Percentiles rank a stretch among this genome's conserved stretches.
These are phyloP conservation scores for Komagataella ulmi DNA, from an alignment of 805 yeast species.

Conservation along the genomic window DNA sequence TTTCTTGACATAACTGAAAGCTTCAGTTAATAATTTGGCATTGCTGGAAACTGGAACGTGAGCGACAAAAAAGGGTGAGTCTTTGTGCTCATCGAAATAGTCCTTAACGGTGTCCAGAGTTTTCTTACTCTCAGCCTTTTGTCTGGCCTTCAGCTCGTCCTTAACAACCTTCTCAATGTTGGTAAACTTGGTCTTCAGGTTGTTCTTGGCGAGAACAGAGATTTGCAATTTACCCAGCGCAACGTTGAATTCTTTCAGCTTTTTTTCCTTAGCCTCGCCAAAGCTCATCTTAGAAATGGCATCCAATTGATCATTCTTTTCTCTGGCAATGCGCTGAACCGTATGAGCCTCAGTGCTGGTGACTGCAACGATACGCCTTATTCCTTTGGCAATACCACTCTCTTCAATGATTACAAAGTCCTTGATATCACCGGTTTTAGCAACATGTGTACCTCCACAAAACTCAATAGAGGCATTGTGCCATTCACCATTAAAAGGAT, in stretches of 20 bases:
- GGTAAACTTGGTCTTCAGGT: slow-evolving; percentile 59
- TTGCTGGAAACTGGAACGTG: slow-evolving; percentile 63
- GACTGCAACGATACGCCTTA: slow-evolving; percentile 94
- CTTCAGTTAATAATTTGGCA: slow-evolving; percentile 92
- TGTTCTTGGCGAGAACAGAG: slow-evolving; percentile 69
- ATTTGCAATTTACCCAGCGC: slow-evolving; percentile 70
- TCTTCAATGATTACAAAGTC: slow-evolving; percentile 86
- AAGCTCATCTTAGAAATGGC: slow-evolving; percentile 51
- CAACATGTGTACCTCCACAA: slow-evolving; percentile 98
- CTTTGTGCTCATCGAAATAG: slow-evolving; percentile 46
- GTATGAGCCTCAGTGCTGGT: slow-evolving; percentile 85
- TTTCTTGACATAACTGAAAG: slow-evolving; percentile 71
- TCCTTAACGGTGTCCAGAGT: slow-evolving; percentile 65
- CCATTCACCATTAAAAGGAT: slow-evolving; percentile 73
- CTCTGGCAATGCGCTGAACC: slow-evolving; percentile 75
- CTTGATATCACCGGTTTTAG: slow-evolving; percentile 85
- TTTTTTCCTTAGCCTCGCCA: slow-evolving; percentile 69
- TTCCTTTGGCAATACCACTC: slow-evolving; percentile 97
- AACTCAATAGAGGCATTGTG: slow-evolving; percentile 72
- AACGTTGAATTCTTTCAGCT: slow-evolving; percentile 74
- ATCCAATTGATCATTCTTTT: slow-evolving; percentile 48
- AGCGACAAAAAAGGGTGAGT: slow-evolving; percentile 48
- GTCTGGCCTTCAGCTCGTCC: slow-evolving; percentile 78
- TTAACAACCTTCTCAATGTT: slow-evolving; percentile 76
- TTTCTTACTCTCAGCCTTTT: slow-evolving; percentile 77